Percentiles rank a stretch among this genome's conserved stretches.
Conservation (phyloP, 164 flowering plant species). For the Umbellularia californica region DNA sequence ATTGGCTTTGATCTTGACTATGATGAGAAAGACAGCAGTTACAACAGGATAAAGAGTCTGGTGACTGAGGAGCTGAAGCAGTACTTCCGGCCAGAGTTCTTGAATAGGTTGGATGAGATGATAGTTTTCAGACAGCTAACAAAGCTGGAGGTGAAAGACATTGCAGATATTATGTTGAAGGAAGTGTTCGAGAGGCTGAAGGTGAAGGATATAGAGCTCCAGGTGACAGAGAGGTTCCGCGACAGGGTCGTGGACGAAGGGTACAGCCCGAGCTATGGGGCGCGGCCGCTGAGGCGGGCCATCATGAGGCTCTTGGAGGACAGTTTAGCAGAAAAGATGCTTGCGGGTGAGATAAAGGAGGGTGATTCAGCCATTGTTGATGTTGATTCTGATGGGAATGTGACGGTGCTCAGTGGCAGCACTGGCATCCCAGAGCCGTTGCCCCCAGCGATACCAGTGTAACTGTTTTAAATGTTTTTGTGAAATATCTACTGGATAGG, state of each 20-base stretch:
- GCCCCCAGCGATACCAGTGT: conserved; percentile 4
- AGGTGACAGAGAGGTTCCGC: conserved; percentile 29
- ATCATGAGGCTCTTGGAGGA: conserved; percentile 44
- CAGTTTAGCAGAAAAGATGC: conserved; percentile 38
- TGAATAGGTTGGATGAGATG: conserved; percentile 45
- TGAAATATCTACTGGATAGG: too few species aligned
- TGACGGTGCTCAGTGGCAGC: conserved; percentile 9
- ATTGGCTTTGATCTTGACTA: conserved; percentile 71
- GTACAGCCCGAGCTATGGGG: conserved; percentile 43
- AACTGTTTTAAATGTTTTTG: not conserved
- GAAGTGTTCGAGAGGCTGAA: conserved; percentile 43
- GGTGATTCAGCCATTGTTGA: conserved; percentile 40
- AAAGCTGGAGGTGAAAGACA: conserved; percentile 63
- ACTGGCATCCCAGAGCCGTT: conserved; percentile 7
- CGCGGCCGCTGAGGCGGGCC: conserved; percentile 38
- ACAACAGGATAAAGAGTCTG: conserved; percentile 69
- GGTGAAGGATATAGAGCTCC: conserved; percentile 28
- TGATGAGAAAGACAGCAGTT: conserved; percentile 74
- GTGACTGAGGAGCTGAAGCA: conserved; percentile 60
- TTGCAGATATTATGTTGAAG: conserved; percentile 75
- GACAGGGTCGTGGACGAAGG: conserved; percentile 39
- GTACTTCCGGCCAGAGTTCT: conserved; percentile 30
- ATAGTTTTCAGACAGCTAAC: conserved; percentile 36
- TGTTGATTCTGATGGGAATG: conserved; percentile 32
- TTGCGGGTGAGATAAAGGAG: conserved; percentile 33